These are phyloP conservation scores for Talaromyces adpressus DNA, from an alignment of 495 filamentous ascomycete species.

Conservation along the genomic window DNA sequence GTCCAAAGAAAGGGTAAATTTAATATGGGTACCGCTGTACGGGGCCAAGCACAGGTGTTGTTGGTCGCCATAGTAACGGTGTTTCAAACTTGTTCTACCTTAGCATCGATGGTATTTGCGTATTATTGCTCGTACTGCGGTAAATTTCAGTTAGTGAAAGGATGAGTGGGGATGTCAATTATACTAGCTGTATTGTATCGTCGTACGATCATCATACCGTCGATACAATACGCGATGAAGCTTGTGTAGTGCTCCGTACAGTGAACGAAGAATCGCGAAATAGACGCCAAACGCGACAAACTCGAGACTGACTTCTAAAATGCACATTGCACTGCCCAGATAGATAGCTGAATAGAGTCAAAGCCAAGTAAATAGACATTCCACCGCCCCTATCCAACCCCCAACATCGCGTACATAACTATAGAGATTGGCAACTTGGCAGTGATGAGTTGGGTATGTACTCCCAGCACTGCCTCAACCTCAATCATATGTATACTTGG, in stretches of 20 bases:
- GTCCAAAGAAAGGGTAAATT: not conserved
- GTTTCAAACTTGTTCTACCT: not conserved
- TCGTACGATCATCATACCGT: not conserved
- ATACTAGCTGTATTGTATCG: not conserved
- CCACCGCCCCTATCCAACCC: not conserved
- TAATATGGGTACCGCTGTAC: not conserved
- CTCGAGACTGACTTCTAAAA: not conserved
- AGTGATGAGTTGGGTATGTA: not conserved
- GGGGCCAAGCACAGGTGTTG: not conserved
- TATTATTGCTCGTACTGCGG: not conserved
- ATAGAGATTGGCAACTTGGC: not conserved
- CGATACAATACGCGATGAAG: not conserved
- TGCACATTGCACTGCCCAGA: not conserved
- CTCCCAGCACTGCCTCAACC: not conserved
- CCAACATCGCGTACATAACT: not conserved
- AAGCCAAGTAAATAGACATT: not conserved
- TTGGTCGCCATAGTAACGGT: constrained; percentile 4
- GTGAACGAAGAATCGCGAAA: not conserved
- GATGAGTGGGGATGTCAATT: not conserved
- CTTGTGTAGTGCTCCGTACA: not conserved
- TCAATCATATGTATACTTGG: too few relatives aligned
- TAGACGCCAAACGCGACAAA: not conserved
- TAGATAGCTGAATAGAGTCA: not conserved
- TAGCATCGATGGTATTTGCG: not conserved
- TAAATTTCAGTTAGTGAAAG: not conserved